A percentile compares a stretch with the other conserved stretches of the same genome.
These are phyloP conservation scores for Aspergillus melleus DNA, from an alignment of 2,329 filamentous ascomycete genomes.

Conservation along the genomic window DNA sequence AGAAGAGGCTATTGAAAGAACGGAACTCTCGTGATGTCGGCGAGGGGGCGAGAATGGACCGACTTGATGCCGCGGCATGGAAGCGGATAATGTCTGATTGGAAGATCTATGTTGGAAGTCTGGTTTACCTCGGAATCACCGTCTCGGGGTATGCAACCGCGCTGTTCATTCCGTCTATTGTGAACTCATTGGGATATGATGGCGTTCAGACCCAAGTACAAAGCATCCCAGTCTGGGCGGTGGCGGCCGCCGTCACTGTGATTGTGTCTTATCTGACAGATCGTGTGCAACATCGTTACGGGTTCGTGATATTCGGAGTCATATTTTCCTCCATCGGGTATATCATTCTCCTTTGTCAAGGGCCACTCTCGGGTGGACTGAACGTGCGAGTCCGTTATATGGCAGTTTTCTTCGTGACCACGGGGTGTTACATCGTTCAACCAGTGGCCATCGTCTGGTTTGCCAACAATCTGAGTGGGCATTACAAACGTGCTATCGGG, in stretches of 20 bases:
- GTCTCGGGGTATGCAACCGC: conserved; percentile 36
- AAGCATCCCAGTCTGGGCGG: conserved; percentile 37
- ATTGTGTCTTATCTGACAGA: conserved; percentile 30
- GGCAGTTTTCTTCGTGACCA: conserved; percentile 25
- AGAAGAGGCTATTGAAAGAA: conserved; percentile 25
- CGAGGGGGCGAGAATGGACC: conserved; percentile 29
- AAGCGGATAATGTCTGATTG: conserved; percentile 32
- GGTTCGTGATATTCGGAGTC: conserved; percentile 38
- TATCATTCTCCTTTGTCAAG: conserved; percentile 33
- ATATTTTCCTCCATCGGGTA: conserved; percentile 35
- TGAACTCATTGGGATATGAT: conserved; percentile 35
- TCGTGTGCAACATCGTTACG: conserved; percentile 33
- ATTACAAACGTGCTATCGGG: conserved; percentile 41
- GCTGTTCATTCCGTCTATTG: conserved; percentile 38
- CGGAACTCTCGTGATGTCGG: conserved; percentile 25
- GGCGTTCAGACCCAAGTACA: conserved; percentile 35
- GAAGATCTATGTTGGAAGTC: conserved; percentile 34
- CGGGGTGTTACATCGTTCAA: conserved; percentile 28
- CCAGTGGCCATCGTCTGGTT: conserved; percentile 36
- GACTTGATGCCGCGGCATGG: conserved; percentile 27
- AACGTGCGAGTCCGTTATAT: conserved; percentile 22
- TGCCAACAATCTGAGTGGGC: conserved; percentile 42
- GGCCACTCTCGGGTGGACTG: conserved; percentile 22
- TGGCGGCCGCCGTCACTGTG: conserved; percentile 30
- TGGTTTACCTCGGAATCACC: conserved; percentile 36